Conservation (phyloP, 306 rosid genomes). For the Citrullus mucosospermus region DNA sequence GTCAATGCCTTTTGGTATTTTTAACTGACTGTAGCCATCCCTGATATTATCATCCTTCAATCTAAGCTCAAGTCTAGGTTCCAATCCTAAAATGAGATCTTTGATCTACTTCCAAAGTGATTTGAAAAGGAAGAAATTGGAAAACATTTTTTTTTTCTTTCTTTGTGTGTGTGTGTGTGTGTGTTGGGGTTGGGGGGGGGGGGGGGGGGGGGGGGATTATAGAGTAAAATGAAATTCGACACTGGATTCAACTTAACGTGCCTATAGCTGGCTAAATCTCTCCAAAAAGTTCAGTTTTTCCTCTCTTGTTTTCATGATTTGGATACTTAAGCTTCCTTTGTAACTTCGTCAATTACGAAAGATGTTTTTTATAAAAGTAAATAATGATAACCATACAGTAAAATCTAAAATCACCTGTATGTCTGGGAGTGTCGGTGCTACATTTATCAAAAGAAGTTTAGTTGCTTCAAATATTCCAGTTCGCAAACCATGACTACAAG, state of each 20-base stretch:
- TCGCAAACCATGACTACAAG: conserved; percentile 90
- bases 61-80: not conserved
- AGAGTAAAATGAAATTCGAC: not conserved
- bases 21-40: not conserved
- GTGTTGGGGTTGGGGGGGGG: not conserved
- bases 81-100: not conserved
- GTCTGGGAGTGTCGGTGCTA: conserved; percentile 87
- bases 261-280: not conserved
- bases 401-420: conserved; percentile 52
- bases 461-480: conserved; percentile 98
- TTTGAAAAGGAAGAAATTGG: not conserved
- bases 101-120: not conserved
- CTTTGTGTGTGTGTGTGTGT: no score
- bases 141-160: not conserved
- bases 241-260: not conserved
- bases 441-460: conserved; percentile 62
- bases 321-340: not conserved
- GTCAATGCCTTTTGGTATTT: not conserved
- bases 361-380: not conserved
- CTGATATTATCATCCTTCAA: not conserved
- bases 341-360: not conserved
- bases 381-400: not conserved
- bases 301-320: not conserved
- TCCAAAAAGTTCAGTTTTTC: not conserved
- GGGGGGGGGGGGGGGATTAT: not conserved